phyloP scores from a whole-genome alignment of 148 eudicot species.

The Limonium bicolor region DNA sequence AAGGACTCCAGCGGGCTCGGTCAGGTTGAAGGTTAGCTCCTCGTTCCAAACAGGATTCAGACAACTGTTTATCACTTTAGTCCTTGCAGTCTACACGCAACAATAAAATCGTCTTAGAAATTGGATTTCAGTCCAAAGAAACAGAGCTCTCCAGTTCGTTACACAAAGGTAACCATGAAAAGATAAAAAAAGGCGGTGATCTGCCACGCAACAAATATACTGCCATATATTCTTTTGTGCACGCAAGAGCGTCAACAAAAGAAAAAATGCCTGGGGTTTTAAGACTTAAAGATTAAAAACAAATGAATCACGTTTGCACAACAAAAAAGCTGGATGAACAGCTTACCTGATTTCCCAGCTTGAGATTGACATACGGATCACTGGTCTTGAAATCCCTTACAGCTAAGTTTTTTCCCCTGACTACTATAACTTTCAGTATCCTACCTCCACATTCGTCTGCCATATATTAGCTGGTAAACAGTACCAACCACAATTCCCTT shows the following conservation, averaged over 20 bases:
- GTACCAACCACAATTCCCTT: too few species aligned
- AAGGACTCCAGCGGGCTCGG: conserved; percentile 32
- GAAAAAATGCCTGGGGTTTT: background rate
- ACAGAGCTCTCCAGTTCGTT: too few species aligned
- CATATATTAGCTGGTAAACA: too few species aligned
- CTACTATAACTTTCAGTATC: conserved; percentile 35
- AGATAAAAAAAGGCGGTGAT: too few species aligned
- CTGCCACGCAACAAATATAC: too few species aligned
- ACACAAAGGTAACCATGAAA: too few species aligned
- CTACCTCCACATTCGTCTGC: conserved; percentile 18
- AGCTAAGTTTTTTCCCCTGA: conserved; percentile 48
- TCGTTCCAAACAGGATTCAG: conserved; percentile 79
- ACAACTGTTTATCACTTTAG: conserved; percentile 62
- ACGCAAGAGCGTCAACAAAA: too few species aligned
- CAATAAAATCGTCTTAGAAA: too few species aligned
- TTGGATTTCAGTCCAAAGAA: too few species aligned
- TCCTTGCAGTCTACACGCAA: conserved; percentile 33
- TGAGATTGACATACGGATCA: conserved; percentile 64
- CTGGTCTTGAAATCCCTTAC: conserved; percentile 63
- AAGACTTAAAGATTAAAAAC: background rate
- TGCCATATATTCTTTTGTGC: too few species aligned
- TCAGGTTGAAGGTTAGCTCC: conserved; percentile 35
- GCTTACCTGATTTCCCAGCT: conserved; percentile 64
- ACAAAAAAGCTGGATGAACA: background rate
- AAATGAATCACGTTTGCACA: background rate